Evolutionary conservation across 2,329 filamentous ascomycete genomes (phyloP), one percentile per base, ranked within the genome.

Genomic region (Chrysoporthe puriensis): DNA sequence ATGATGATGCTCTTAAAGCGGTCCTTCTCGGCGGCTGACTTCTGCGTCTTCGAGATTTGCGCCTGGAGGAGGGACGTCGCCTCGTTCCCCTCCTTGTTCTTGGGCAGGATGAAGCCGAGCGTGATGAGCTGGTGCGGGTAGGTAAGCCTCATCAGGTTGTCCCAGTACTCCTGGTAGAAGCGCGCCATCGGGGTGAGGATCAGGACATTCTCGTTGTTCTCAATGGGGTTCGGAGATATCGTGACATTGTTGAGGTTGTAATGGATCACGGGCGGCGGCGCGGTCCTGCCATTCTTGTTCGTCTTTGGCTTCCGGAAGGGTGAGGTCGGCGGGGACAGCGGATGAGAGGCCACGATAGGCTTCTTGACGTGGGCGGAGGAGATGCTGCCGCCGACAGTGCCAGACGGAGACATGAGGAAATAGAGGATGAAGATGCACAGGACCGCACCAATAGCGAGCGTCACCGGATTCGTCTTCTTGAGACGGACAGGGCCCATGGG

Each of bases 231-330:
- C 63, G 85, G 78, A 26, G 94, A 91, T 67, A 92, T 92, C 56
- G 94, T 97, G 73, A 98, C 88, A 80, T 95, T 94, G 84, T 98
- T 98, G 80, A 99, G 90, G 78, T 96, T 89, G 83, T 97, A 98
- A 78, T 93, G 94, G 48, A 92, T 88, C 59, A 99, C 94, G 9
- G 95, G 94, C 64, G 95, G 94, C 61, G 94, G 91, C 56, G 84
- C 83, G 66, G 79, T 76, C 72, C 80, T 84, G 62, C 87, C 84
- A 77, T 83, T 86, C 67, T 79, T 81, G 72, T 88, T 86, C 34
- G 86, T 82, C 76, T 75, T 71, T 7, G 78, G 75, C 73, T 93
- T 94, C 75, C 87, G 85, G 79, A 92, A 93, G 44, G 91, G 89
- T 67, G 91, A 88, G 32, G 90, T 92, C 11, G 90, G 90, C 68